Evolutionary conservation across 371 early-diverging fungal species (phyloP), one percentile per base, ranked within the genome.

Genomic region (Circinella minor): DNA sequence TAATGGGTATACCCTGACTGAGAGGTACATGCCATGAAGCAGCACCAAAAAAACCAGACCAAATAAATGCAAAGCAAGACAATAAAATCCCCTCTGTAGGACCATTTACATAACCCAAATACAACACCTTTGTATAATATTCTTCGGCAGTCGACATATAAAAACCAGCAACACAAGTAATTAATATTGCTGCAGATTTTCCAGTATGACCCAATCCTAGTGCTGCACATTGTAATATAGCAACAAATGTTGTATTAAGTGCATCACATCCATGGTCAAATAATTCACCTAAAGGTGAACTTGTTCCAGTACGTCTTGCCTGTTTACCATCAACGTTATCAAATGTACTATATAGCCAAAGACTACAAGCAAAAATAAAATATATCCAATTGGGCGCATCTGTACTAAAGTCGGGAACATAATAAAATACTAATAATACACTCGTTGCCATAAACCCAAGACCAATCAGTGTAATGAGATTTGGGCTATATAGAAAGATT

Each of bases 271-370:
- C 98, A 72, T 94, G 93, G 77, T 93, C 95, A 82, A 95, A 98
- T 27, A 99, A 85, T 82, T 99, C 98, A 39, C 99, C 99, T 15
- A 99, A 86, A 8, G 99, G 96, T 3, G 95, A 94, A 4, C 92
- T 91, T 4, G 94, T 86, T 14, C 93, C 92, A n/a, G 98, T 98
- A 55, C 95, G 86, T 61, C 99, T 87, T n/a, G 99, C 99, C 80
- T 99, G 99, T 81, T 95, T 95, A 60, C 99, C 99, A 81, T 99
- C 99, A 27, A 99, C 93, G 71, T 94, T 95, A 85, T 99, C 99
- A 77, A 98, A 94, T 17, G 98, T 95, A 61, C 95, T 95, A 79
- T 98, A 98, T 43, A 98, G 77, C 93, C 96, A 98, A 67, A 99
- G 82, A 57, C 95, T 57, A 20, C 92, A 73, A 10, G 93, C 94